Base-by-base conservation (phyloP, 805 yeast genomes). In the Priceomyces melissophilus region DNA sequence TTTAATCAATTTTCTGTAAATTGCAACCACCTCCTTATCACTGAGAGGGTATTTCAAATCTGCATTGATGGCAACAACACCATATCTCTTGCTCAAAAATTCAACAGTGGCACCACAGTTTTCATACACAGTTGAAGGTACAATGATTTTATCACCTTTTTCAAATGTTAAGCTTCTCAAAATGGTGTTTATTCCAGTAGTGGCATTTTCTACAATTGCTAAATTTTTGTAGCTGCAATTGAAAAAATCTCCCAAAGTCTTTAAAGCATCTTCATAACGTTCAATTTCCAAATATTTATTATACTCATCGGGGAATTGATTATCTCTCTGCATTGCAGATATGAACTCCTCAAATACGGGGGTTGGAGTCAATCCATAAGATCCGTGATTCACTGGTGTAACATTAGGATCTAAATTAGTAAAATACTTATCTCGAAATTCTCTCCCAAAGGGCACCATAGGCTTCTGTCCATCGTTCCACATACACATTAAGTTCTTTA, bases 361-460 rank as follows among this genome's bases (percentile, higher is more conserved):
- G 7, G 54, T 61, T 0, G 88, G 84, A 3, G 75, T 65, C 1
- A 73, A 61, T 1, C 88, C 89, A 52, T 59, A 83, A 1, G 85
- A 75, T 6, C 88, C 88, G 53, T 82, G 82, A 57, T 83, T 83
- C 34, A 81, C 71, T 11, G 77, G 75, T 3, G 57, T 55, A 7
- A 67, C 65, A 2, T 57, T 66, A 1, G 63, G 50, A 26, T 61
- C 73, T 10, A 79, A 62, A 11, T 56, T 49, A 1, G 65, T 50
- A 54, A 78, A 83, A 53, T 76, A 65, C 42, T 70, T 58, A n/a
- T 65, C 54, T 41, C 73, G 69, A 53, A 80, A 72, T 9, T 58
- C 50, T 42, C 67, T 70, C 4, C 87, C 86, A 50, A 81, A 79
- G 28, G 67, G 55, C 42, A 30, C 27, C 27, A 16, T 32, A 9